Evolutionary conservation across 805 yeast genomes (phyloP), one percentile per base, ranked within the genome.

Genomic region (Yamadazyma olivae): DNA sequence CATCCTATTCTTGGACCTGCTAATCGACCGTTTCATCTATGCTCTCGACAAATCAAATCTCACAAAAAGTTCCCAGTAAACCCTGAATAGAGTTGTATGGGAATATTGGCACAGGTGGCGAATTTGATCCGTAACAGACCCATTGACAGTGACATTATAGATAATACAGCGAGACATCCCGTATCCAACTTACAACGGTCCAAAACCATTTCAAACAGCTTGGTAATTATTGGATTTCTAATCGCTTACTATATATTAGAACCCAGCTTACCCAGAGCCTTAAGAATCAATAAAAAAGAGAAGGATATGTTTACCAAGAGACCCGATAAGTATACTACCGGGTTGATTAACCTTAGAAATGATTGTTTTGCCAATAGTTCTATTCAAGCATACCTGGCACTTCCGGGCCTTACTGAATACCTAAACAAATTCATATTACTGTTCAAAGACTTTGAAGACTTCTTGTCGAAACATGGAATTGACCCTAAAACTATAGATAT

Each of bases 361-460:
- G 96, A 89, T 56, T 91, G 99, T 57, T 91, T 87, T 64, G 96
- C 96, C 42, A 91, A 93, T 53, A 77, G 95, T 6, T 80, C 90
- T 1, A 52, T 93, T 14, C 99, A 91, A 56, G 93, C 90, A 0
- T 70, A 84, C 36, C 74, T 81, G 13, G 61, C 88, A 0, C 54
- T 82, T 13, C 81, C 85, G 0, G 71, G 73, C 0, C 51, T 85
- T 32, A 75, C 81, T 24, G 63, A 59, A 3, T 84, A 85, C 48
- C 55, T 84, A 41, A 79, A 67, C 39, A 49, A 54, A 20, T 56
- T 74, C 36, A 56, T 67, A 25, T 46, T 49, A 12, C 46, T 54
- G 4, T 65, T 52, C 44, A 45, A 46, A 20, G 45, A 50, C 9
- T 38, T 63, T 6, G 43, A 45, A 28, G 39, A 43, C 17, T 49